Base-by-base conservation (phyloP, 345 rosid genomes). In the Erodium maritimum region DNA sequence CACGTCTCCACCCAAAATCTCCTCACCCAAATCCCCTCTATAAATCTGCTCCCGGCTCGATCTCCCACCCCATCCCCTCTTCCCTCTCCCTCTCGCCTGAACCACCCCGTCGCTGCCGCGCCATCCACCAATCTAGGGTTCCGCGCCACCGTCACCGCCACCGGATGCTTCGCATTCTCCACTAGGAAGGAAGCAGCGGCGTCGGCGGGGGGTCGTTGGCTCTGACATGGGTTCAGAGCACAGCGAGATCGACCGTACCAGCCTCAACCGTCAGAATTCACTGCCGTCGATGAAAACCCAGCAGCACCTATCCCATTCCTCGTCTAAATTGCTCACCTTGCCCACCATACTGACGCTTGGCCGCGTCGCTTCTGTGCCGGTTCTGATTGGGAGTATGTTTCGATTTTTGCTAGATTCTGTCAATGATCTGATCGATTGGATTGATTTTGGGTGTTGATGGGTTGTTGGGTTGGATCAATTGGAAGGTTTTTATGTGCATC, bases 341-440 rank as follows among this genome's bases (percentile, higher is more conserved):
- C 99, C 99, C 0, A 94, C 97, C 46, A 62, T 94, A 55, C 75
- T 94, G 69, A 94, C 99, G 56, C 91, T 94, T 25, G 96, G 88
- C 24, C 99, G 99, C 23, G 96, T 94, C 51, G 88, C 84, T 45
- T 90, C 96, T 55, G 93, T 94, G 56, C 99, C 99, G 33, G 74
- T 94, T 55, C 82, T 94, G 50, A 60, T 94, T 65, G 59, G 77
- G 67, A 82, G 99, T 94, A 74, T 22, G 86, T 68, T 21, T 65
- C 4, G 17, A 7, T 52, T 54, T 23, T 46, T 55, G 12, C 17
- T n/a, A 52, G 5, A 57, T 22, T 16, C n/a, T 21, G n/a, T 17
- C 57, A 12, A 24, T 33, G 18, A 23, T 58, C 21, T 19, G 54
- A 29, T 65, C 17, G 25, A 33, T 61, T 50, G 33, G 3, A 29